A percentile compares a stretch with the other conserved stretches of the same genome.
These are phyloP conservation scores for Iris pallida DNA, from an alignment of 116 monocot genomes.

Conservation along the genomic window DNA sequence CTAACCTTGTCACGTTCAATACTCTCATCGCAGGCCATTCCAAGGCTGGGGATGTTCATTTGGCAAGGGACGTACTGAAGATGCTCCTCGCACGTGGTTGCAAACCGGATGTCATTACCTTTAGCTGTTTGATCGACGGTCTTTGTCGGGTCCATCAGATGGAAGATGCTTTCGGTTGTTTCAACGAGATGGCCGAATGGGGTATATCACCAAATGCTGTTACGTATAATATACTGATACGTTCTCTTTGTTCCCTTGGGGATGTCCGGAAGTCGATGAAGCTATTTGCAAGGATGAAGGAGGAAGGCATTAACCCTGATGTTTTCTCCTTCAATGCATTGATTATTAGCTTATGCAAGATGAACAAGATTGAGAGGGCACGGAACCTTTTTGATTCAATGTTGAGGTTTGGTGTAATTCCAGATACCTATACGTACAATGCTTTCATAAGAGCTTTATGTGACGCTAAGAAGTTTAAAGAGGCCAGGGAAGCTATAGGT, in stretches of 20 bases:
- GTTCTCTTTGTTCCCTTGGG: conserved; percentile 49
- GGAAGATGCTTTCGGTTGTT: conserved; percentile 78
- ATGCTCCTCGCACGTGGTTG: conserved; percentile 66
- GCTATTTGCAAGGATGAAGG: conserved; percentile 61
- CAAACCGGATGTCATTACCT: conserved; percentile 79
- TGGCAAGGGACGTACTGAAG: conserved; percentile 54
- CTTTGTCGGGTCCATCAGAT: conserved; percentile 66
- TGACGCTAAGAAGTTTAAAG: conserved; percentile 36
- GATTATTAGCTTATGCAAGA: conserved; percentile 66
- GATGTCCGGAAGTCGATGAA: conserved; percentile 48
- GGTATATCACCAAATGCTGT: conserved; percentile 60
- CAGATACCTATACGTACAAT: conserved; percentile 73
- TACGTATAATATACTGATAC: conserved; percentile 80
- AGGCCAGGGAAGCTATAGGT: conserved; percentile 53
- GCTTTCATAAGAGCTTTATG: conserved; percentile 62
- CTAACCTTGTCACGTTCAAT: conserved; percentile 74
- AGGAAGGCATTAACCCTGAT: conserved; percentile 57
- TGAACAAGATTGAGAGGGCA: conserved; percentile 50
- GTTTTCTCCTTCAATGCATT: conserved; percentile 78
- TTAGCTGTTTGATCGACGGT: conserved; percentile 78
- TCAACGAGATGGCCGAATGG: conserved; percentile 76
- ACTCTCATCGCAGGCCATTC: conserved; percentile 72
- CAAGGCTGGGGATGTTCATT: conserved; percentile 37
- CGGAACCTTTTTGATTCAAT: conserved; percentile 64
- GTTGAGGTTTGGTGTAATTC: conserved; percentile 67